These are phyloP conservation scores for Phaeosphaeria sp. DNA, from an alignment of 2,329 filamentous ascomycete genomes.

Conservation along the genomic window DNA sequence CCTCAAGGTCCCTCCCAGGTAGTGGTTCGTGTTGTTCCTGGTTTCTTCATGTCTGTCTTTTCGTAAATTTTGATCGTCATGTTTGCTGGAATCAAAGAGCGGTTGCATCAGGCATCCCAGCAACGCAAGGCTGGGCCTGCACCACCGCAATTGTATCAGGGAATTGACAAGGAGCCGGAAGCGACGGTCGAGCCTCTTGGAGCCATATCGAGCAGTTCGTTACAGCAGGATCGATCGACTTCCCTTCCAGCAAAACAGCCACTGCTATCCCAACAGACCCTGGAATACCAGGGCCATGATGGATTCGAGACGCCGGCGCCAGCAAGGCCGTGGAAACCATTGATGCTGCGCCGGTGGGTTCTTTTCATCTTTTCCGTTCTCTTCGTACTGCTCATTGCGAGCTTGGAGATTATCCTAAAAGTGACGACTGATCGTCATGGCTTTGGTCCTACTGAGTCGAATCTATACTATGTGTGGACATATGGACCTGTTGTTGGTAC, in stretches of 20 bases:
- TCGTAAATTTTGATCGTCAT: not conserved
- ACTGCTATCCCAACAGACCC: not conserved
- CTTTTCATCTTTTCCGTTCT: not conserved
- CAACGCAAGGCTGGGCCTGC: not conserved
- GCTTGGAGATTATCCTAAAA: slow-evolving; percentile 7
- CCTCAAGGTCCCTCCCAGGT: not conserved
- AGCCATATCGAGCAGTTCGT: not conserved
- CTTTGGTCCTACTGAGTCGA: slow-evolving; percentile 3
- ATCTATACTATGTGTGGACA: slow-evolving; percentile 11
- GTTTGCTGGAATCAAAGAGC: not conserved
- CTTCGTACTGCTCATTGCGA: slow-evolving; percentile 1
- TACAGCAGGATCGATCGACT: not conserved
- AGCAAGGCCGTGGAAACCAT: slow-evolving; percentile 3
- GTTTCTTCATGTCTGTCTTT: not conserved
- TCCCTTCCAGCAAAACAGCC: not conserved
- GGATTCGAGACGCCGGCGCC: not conserved
- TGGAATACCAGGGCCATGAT: not conserved
- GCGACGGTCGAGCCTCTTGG: not conserved
- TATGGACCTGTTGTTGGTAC: slow-evolving; percentile 14
- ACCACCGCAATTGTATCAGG: not conserved
- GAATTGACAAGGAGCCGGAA: not conserved
- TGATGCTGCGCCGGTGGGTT: slow-evolving; percentile 8
- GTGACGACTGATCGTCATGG: slow-evolving; percentile 1
- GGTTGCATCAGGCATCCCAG: not conserved
- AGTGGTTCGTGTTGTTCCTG: not conserved